Evolutionary conservation across 331 rosid species (phyloP), one percentile per base, ranked within the genome.

Genomic region (Acacia concinna): DNA sequence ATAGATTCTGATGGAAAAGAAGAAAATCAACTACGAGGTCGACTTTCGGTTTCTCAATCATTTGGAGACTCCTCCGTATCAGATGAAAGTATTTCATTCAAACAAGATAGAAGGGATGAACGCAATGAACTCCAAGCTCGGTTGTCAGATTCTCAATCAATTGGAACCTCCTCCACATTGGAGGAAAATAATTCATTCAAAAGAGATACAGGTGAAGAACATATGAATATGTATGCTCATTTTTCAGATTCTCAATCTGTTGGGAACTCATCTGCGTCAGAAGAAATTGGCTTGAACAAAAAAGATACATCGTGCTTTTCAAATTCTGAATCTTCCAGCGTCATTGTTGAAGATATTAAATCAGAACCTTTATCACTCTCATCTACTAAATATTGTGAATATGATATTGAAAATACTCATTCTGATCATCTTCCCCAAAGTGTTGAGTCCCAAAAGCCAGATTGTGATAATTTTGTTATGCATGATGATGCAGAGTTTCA

Each of bases 101-200:
- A 87, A 83, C 87, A 82, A 79, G 88, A 86, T 56, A 81, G 86
- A 83, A 84, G 76, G 81, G 91, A 79, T 57, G 98, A 85, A 62
- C 81, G 81, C 41, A 76, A 73, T 81, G 87, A 84, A 68, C 72
- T 62, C n/a, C 84, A 76, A 88, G 89, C 90, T 78, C 96, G 44
- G 79, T 83, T 78, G 70, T 91, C 87, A 11, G 93, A 91, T 84
- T 81, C 96, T 75, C 97, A 65, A 37, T 96, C 98, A 67, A 63
- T 73, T 72, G 88, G 87, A 81, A 88, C 89, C 73, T 87, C 89
- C 74, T 86, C 93, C 40, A 83, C 72, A 49, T 86, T 91, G 74
- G 97, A 96, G 18, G 85, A 78, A 86, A 81, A 59, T 47, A 76
- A 28, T 81, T 65, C 88, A 69, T 82, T 86, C 71, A 81, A 77